Base-by-base conservation (phyloP, 495 filamentous ascomycete species). In the Chaetomidium leptoderma region DNA sequence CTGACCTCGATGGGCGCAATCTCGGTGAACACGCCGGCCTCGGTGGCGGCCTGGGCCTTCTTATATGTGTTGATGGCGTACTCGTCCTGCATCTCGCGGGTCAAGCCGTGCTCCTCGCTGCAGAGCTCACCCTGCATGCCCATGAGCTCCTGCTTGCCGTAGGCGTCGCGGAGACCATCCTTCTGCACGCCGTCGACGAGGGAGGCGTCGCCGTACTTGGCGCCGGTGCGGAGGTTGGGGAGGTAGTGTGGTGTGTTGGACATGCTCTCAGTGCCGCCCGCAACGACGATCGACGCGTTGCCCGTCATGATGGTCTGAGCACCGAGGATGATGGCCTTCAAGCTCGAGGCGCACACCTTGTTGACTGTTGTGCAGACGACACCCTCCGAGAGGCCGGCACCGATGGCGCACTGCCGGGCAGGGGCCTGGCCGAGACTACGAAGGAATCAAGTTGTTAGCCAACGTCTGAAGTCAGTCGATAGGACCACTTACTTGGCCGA, bases 161-260 rank as follows among this genome's bases (percentile, higher is more conserved):
- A 95, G 54, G 90, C 91, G 69, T 97, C 93, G 4, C 85, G 92
- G 57, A 98, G 79, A 50, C 93, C 93, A 68, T 98, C 93, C 75
- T 89, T 87, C 62, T 95, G 81, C 59, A 97, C 83, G 51, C 91
- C 93, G 69, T 98, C 93, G 14, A 97, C 81, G 56, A 97, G 76
- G 32, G 74, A 82, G 69, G 89, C 85, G 76, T 96, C 81, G 64
- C 93, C 93, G 74, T 89, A 97, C 76, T 96, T 96, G 69, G 84
- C 82, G 47, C 93, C 93, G 48, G 74, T 83, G 63, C 93, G 88
- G 26, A 91, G 77, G 65, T 77, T 86, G 43, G 90, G 89, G 43
- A 96, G 84, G 78, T 98, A 98, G 76, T 97, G 91, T n/a, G 95
- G 95, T 47, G 85, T 80, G 77, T 97, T 97, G 60, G 90, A 92